These are phyloP conservation scores for Herpetospermum pedunculosum DNA, from an alignment of 306 rosid species.

Conservation along the genomic window DNA sequence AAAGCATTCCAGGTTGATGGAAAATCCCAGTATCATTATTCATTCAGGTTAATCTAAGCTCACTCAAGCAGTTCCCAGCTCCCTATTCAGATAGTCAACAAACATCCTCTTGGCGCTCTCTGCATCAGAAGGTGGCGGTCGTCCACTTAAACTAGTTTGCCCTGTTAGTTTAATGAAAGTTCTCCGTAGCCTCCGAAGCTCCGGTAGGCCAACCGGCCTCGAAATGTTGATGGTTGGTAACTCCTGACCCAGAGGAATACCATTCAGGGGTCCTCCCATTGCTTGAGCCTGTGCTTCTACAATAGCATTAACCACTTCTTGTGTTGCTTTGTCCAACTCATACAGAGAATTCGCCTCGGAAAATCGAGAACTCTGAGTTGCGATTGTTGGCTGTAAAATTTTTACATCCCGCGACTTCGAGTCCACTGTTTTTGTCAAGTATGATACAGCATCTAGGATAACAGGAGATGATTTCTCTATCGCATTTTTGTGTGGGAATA, in stretches of 20 bases:
- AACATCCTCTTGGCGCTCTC: conserved; percentile 90
- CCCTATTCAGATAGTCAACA: conserved; percentile 90
- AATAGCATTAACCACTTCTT: conserved; percentile 60
- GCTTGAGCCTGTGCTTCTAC: conserved; percentile 85
- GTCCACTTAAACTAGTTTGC: conserved; percentile 89
- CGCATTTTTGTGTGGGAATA: conserved; percentile 60
- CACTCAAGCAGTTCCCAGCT: conserved; percentile 51
- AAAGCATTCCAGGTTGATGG: not conserved
- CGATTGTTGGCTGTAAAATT: conserved; percentile 81
- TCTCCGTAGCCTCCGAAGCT: conserved; percentile 68
- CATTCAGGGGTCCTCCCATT: conserved; percentile 68
- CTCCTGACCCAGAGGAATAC: conserved; percentile 57
- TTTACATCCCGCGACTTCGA: conserved; percentile 73
- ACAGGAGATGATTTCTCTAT: conserved; percentile 47
- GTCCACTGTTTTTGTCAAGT: conserved; percentile 64
- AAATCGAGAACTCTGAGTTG: conserved; percentile 57
- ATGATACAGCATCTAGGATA: conserved; percentile 41
- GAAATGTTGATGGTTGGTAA: conserved; percentile 50
- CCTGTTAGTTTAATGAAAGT: conserved; percentile 85
- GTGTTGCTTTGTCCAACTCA: conserved; percentile 84
- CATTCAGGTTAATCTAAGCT: conserved; percentile 3
- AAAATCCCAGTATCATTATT: not conserved
- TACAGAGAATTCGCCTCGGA: conserved; percentile 74
- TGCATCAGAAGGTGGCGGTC: conserved; percentile 79
- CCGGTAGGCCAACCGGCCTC: conserved; percentile 65